phyloP scores from a whole-genome alignment of 768 basidiomycete species.

The Cystobasidiopsis lactophilus region DNA sequence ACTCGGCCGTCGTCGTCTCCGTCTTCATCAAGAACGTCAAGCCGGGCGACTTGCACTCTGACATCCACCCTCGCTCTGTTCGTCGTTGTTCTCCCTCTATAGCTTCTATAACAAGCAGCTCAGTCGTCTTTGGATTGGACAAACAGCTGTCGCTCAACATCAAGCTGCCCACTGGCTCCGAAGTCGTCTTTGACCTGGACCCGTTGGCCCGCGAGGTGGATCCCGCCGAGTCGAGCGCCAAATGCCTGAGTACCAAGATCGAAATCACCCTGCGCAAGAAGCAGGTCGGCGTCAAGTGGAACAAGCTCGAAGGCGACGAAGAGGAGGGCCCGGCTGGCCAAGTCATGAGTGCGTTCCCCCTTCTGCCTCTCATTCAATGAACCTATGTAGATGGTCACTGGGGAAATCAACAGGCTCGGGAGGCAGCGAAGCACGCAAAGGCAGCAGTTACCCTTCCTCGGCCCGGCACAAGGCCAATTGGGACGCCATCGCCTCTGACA shows the following conservation, averaged over 20 bases:
- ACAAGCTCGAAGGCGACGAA: slow-evolving; percentile 43
- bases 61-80: slow-evolving; percentile 11
- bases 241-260: slow-evolving; percentile 66
- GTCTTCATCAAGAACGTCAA: slow-evolving; percentile 20
- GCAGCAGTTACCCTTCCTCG: slow-evolving; percentile 22
- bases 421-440: slow-evolving; percentile 18
- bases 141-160: slow-evolving; percentile 15
- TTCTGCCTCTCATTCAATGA: neutral
- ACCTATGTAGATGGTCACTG: neutral
- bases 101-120: too few relatives aligned
- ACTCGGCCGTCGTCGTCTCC: slow-evolving; percentile 13
- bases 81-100: neutral
- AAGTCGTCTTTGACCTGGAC: slow-evolving; percentile 30
- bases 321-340: slow-evolving; percentile 11
- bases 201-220: slow-evolving; percentile 68
- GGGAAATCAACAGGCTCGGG: neutral
- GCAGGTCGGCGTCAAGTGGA: slow-evolving; percentile 45
- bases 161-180: slow-evolving; percentile 15
- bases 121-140: too few relatives aligned
- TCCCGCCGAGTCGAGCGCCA: slow-evolving; percentile 37
- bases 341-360: slow-evolving; percentile 4
- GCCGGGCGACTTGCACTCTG: slow-evolving; percentile 13
- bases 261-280: slow-evolving; percentile 59
- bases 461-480: slow-evolving; percentile 50
- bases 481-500: slow-evolving; percentile 54